Evolutionary conservation across 2,329 filamentous ascomycete genomes (phyloP).

Genomic region (Ophiognomonia clavigignenti-juglandacearum): DNA sequence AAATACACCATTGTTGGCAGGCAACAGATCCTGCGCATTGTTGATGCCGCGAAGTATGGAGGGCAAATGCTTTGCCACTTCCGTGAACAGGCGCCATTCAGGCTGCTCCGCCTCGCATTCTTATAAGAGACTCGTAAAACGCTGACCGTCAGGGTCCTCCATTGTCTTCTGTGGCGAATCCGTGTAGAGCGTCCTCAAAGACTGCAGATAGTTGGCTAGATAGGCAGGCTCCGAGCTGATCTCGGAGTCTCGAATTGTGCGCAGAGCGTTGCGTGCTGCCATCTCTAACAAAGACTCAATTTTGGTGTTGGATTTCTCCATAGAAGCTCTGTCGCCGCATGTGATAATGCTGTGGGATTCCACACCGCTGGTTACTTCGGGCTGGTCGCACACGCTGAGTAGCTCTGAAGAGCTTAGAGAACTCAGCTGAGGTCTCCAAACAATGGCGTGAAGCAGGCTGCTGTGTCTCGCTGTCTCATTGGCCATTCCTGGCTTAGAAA

Average conservation of each 20-base stretch:
- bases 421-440: neutral
- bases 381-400: neutral
- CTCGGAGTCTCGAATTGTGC: no score
- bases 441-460: neutral
- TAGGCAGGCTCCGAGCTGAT: no score
- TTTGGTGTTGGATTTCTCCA: no score
- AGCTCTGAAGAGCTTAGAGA: neutral
- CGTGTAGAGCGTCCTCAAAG: no score
- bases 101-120: neutral
- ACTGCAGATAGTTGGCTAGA: no score
- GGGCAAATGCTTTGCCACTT: neutral
- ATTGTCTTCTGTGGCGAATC: no score
- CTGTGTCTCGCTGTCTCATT: neutral
- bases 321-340: no score
- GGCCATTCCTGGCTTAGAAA: neutral
- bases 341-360: neutral
- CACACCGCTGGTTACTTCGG: neutral
- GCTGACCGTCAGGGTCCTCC: no score
- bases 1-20: neutral
- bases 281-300: no score
- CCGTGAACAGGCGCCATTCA: neutral
- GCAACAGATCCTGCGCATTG: neutral
- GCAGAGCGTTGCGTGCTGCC: no score
- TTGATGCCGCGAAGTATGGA: neutral
- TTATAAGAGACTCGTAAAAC: no score